Conservation (phyloP, 2,329 filamentous ascomycete species). For the Fusarium keratoplasticum region DNA sequence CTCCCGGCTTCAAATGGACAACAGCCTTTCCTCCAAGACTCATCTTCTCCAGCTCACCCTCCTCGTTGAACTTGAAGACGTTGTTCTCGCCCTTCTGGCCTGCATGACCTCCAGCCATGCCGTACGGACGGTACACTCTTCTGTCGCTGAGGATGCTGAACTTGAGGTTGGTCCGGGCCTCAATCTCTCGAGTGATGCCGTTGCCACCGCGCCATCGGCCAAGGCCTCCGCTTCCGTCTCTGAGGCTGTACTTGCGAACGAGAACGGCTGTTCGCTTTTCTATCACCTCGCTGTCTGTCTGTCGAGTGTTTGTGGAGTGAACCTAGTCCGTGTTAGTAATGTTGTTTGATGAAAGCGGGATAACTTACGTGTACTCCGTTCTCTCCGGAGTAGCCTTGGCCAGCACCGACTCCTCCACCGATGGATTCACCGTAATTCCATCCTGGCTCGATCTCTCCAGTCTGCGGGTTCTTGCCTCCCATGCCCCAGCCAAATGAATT, state of each 20-base stretch:
- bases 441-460: slow-evolving; percentile 59
- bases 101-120: slow-evolving; percentile 47
- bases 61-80: slow-evolving; percentile 44
- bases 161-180: slow-evolving; percentile 48
- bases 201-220: slow-evolving; percentile 49
- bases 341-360: slow-evolving; percentile 49
- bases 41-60: slow-evolving; percentile 36
- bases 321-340: slow-evolving; percentile 50
- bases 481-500: slow-evolving; percentile 52
- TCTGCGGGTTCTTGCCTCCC: slow-evolving; percentile 43
- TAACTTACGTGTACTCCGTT: slow-evolving; percentile 75
- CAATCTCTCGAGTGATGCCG: slow-evolving; percentile 50
- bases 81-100: slow-evolving; percentile 45
- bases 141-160: slow-evolving; percentile 52
- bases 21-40: slow-evolving; percentile 45
- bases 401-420: slow-evolving; percentile 80
- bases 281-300: slow-evolving; percentile 83
- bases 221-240: slow-evolving; percentile 44
- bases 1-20: slow-evolving; percentile 47
- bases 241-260: slow-evolving; percentile 47
- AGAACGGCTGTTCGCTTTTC: slow-evolving; percentile 52
- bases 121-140: slow-evolving; percentile 49
- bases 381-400: slow-evolving; percentile 77
- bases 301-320: slow-evolving; percentile 88
- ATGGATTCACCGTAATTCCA: slow-evolving; percentile 93